A percentile compares a stretch with the other conserved stretches of the same genome.
These are phyloP conservation scores for Cyberlindnera petersonii DNA, from an alignment of 805 yeast species.

Conservation along the genomic window DNA sequence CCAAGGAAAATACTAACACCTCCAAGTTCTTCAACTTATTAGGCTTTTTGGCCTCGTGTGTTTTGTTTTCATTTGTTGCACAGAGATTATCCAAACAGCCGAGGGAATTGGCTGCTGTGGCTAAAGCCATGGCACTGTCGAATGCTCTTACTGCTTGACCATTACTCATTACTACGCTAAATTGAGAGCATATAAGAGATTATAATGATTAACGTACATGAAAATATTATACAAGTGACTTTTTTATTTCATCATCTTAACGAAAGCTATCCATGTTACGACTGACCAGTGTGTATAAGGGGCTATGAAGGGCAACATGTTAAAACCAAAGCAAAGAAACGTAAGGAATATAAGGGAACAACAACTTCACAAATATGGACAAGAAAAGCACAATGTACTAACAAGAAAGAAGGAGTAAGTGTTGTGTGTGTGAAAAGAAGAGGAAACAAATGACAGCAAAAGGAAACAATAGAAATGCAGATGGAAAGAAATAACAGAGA, in stretches of 20 bases:
- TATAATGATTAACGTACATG: not conserved
- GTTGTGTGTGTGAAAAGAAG: not conserved
- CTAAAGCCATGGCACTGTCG: slow-evolving; percentile 21
- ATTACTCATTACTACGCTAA: too few species aligned
- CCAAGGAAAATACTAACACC: not conserved
- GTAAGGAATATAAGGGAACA: too few species aligned
- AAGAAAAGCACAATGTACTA: too few species aligned
- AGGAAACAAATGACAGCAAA: not conserved
- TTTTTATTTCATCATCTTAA: too few species aligned
- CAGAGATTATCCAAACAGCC: slow-evolving; percentile 41
- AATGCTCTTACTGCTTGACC: slow-evolving; percentile 18
- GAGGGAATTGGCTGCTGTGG: slow-evolving; percentile 23
- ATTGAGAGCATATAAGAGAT: not conserved
- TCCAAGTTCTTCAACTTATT: slow-evolving; percentile 60
- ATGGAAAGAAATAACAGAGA: slow-evolving; percentile 1
- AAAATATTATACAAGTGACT: too few species aligned
- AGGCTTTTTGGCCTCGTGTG: slow-evolving; percentile 80
- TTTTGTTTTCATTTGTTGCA: slow-evolving; percentile 74
- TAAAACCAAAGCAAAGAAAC: too few species aligned
- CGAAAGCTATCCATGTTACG: too few species aligned
- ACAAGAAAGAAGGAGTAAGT: too few species aligned
- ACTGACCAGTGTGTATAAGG: too few species aligned
- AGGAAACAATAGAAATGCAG: not conserved
- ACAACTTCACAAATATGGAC: too few species aligned
- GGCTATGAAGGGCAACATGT: too few species aligned